These are phyloP conservation scores for Ceratorhiza oryzae-sativae DNA, from an alignment of 1,284 basidiomycete genomes.

Conservation along the genomic window DNA sequence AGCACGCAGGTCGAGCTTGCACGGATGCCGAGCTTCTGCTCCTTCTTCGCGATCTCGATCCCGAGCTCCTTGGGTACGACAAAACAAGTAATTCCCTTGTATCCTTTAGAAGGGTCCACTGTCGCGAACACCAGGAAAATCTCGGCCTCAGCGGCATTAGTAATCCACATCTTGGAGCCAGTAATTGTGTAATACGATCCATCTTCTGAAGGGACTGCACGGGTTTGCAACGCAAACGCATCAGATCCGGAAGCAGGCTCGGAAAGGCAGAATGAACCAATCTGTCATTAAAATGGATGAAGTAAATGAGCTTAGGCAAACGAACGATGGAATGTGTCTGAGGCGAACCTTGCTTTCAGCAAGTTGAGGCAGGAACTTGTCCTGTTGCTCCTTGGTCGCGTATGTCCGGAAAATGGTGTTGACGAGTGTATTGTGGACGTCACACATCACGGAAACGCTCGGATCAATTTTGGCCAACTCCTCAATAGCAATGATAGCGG, in stretches of 20 bases:
- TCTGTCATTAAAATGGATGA: constrained; percentile 55
- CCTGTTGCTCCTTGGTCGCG: constrained; percentile 83
- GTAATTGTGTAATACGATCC: constrained; percentile 85
- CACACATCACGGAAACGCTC: constrained; percentile 94
- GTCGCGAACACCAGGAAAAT: constrained; percentile 96
- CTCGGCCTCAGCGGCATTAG: constrained; percentile 96
- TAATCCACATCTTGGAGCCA: constrained; percentile 99
- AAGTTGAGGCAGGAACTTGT: constrained; percentile 88
- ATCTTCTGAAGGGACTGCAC: constrained; percentile 76
- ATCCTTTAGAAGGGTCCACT: constrained; percentile 92
- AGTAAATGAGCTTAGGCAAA: neutral
- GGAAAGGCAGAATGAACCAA: constrained; percentile 96
- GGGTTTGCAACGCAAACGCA: constrained; percentile 95
- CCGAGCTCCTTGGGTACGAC: constrained; percentile 97
- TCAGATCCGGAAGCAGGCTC: constrained; percentile 95
- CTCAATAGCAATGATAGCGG: constrained; percentile 96
- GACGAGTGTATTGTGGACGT: constrained; percentile 98
- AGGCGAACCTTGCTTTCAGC: constrained; percentile 73
- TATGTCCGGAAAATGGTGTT: constrained; percentile 94
- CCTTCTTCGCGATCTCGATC: constrained; percentile 97
- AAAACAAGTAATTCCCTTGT: constrained; percentile 99
- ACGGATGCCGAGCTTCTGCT: constrained; percentile 96
- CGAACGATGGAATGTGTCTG: neutral
- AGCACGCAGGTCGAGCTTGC: constrained; percentile 97
- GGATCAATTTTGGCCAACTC: constrained; percentile 97